These are phyloP conservation scores for Groenewaldozyma auringiensis DNA, from an alignment of 1,139 yeast species.

Conservation along the genomic window DNA sequence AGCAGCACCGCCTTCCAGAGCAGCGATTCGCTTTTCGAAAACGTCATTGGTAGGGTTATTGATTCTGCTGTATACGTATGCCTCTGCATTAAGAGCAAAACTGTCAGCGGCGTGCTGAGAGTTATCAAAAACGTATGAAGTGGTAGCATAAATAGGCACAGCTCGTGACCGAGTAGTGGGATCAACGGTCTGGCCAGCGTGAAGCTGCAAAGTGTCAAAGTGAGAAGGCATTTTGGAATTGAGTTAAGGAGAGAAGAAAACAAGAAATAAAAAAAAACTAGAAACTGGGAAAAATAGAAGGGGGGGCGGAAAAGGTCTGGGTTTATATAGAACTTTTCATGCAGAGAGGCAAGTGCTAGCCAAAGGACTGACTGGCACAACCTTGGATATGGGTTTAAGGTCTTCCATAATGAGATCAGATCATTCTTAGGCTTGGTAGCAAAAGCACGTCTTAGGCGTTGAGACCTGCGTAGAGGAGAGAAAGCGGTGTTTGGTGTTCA, in stretches of 20 bases:
- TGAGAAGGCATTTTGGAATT: slow-evolving; percentile 34
- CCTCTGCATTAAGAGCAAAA: slow-evolving; percentile 75
- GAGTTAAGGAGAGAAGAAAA: background rate
- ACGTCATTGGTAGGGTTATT: slow-evolving; percentile 90
- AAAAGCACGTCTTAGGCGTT: too few relatives aligned
- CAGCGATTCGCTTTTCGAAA: slow-evolving; percentile 86
- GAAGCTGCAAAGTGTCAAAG: slow-evolving; percentile 87
- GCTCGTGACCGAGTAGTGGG: slow-evolving; percentile 65
- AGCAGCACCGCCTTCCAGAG: slow-evolving; percentile 85
- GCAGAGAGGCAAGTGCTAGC: too few relatives aligned
- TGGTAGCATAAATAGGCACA: slow-evolving; percentile 67
- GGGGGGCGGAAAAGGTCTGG: background rate
- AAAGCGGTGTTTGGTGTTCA: too few relatives aligned
- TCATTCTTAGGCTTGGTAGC: too few relatives aligned
- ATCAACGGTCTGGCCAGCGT: slow-evolving; percentile 76
- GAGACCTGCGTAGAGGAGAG: too few relatives aligned
- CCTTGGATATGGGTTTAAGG: too few relatives aligned
- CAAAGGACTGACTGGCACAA: too few relatives aligned
- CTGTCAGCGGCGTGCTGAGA: slow-evolving; percentile 88
- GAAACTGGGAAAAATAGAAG: background rate
- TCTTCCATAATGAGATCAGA: too few relatives aligned
- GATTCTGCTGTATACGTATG: slow-evolving; percentile 81
- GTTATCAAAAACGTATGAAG: slow-evolving; percentile 75
- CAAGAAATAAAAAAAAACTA: slow-evolving; percentile 5
- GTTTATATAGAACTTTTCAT: too few relatives aligned